Conservation (phyloP, 345 rosid species). For the Linum trigynum region DNA sequence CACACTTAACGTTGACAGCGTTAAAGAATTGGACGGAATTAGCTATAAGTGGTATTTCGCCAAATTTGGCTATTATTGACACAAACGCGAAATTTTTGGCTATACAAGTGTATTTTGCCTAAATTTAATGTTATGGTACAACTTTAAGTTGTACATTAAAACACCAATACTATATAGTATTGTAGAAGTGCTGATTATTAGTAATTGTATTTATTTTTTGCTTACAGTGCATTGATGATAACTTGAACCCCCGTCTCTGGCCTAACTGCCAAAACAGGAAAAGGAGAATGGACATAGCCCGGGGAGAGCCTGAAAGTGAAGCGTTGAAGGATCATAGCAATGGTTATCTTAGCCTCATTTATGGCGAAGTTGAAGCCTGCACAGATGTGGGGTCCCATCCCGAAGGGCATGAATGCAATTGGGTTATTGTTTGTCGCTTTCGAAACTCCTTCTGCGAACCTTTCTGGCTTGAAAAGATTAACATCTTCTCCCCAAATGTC, state of each 20-base stretch:
- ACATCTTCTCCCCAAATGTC: constrained; percentile 7
- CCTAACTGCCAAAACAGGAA: not conserved
- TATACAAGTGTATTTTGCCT: too few relatives aligned
- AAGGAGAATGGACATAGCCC: not conserved
- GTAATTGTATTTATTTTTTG: not conserved
- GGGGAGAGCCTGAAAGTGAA: not conserved
- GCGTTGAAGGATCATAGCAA: constrained; percentile 3
- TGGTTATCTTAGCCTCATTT: not conserved
- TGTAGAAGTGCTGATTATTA: not conserved
- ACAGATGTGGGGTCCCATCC: constrained; percentile 6
- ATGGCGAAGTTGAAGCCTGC: not conserved
- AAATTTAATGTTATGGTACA: too few relatives aligned
- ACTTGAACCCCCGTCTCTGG: constrained; percentile 4
- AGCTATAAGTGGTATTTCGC: too few relatives aligned
- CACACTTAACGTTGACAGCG: too few relatives aligned
- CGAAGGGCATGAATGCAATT: constrained; percentile 5
- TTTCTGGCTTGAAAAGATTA: constrained; percentile 1
- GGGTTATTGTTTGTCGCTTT: constrained; percentile 3
- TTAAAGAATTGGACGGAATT: too few relatives aligned
- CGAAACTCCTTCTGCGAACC: not conserved
- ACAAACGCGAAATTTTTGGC: too few relatives aligned
- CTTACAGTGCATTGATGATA: not conserved
- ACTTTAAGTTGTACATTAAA: too few relatives aligned
- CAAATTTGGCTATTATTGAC: too few relatives aligned
- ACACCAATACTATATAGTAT: too few relatives aligned